Percentiles rank a stretch among this genome's conserved stretches.
Evolutionary conservation across 768 basidiomycete species (phyloP).

Genomic region (Erythrobasidium yunnanense): DNA sequence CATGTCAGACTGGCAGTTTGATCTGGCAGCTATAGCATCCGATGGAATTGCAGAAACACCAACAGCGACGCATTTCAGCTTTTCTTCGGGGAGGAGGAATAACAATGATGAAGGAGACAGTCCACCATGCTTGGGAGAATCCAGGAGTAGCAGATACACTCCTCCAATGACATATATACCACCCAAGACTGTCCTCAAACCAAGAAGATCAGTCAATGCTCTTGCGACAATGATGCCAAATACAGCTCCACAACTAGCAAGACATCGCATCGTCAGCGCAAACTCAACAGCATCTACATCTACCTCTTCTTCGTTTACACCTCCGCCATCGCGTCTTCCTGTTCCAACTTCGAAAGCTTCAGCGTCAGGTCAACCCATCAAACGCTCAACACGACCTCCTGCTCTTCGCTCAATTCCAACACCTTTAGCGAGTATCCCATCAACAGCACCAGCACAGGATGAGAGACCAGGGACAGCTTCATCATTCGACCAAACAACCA

Average conservation of each 20-base stretch:
- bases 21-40: conserved; percentile 16
- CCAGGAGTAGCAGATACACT: neutral
- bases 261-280: too few species aligned
- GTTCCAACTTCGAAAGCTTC: too few species aligned
- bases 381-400: neutral
- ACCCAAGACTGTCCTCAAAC: neutral
- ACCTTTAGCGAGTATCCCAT: neutral
- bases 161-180: neutral
- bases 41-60: neutral
- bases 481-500: conserved; percentile 6
- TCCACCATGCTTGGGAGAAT: neutral
- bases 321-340: neutral
- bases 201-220: neutral
- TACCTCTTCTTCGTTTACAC: neutral
- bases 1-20: conserved; percentile 21
- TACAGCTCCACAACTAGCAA: neutral
- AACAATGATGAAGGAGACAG: neutral
- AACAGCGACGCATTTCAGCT: conserved; percentile 1
- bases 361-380: neutral
- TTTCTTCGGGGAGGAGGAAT: neutral
- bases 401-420: too few species aligned
- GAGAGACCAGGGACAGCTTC: neutral
- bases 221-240: neutral
- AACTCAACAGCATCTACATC: neutral
- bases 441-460: neutral